These are phyloP conservation scores for Astragalus glycyphyllos DNA, from an alignment of 306 rosid species.

Conservation along the genomic window DNA sequence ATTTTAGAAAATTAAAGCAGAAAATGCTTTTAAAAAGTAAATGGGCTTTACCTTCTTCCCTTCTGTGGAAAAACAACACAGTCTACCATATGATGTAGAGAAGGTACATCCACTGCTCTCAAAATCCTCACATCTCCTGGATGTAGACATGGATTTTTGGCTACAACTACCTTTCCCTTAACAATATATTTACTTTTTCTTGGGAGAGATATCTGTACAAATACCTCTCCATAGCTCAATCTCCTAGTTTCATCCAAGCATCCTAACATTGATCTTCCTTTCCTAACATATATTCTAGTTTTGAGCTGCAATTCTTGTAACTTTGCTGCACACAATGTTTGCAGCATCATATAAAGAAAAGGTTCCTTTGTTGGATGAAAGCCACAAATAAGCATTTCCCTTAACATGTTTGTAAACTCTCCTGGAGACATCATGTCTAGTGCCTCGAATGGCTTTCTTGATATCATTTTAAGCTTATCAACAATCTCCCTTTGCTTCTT, in stretches of 20 bases:
- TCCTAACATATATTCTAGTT: conserved; percentile 68
- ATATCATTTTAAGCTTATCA: conserved; percentile 55
- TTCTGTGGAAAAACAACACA: conserved; percentile 88
- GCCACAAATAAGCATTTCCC: conserved; percentile 59
- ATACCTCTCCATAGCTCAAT: conserved; percentile 79
- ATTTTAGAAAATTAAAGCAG: too few relatives aligned
- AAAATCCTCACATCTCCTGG: conserved; percentile 67
- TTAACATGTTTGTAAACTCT: conserved; percentile 58
- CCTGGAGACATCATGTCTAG: conserved; percentile 78
- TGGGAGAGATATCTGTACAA: conserved; percentile 48
- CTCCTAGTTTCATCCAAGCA: conserved; percentile 84
- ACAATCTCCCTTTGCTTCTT: conserved; percentile 60
- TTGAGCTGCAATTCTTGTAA: conserved; percentile 68
- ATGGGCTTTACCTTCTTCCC: conserved; percentile 56
- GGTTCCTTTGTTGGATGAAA: conserved; percentile 73
- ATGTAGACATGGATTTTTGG: conserved; percentile 70
- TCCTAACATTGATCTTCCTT: conserved; percentile 89
- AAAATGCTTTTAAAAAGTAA: too few relatives aligned
- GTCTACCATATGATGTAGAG: conserved; percentile 76
- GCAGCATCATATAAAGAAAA: conserved; percentile 79
- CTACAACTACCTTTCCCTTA: conserved; percentile 55
- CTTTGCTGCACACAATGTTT: conserved; percentile 71
- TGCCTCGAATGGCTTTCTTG: conserved; percentile 66
- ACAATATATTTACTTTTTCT: conserved; percentile 38
- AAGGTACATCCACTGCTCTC: conserved; percentile 66